phyloP scores from a whole-genome alignment of 768 basidiomycete genomes.

The Amyloporia xantha region DNA sequence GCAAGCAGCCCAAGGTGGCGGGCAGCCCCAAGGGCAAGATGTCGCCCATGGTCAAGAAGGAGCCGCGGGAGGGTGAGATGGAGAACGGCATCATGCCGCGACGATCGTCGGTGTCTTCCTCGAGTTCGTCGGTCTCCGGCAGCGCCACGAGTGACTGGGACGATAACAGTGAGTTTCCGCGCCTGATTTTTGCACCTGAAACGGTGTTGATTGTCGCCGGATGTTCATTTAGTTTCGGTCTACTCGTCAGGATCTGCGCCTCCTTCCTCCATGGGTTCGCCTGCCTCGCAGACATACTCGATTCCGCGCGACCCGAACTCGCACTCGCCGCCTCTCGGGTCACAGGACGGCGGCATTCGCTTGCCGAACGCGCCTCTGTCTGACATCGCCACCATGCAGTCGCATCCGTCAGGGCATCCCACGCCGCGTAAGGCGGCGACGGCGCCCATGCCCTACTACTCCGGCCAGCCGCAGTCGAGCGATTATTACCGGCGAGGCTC shows the following conservation, averaged over 20 bases:
- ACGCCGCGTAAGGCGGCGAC: constrained; percentile 25
- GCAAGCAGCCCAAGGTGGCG: constrained; percentile 42
- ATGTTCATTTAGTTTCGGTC: constrained; percentile 25
- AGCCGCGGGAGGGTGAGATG: constrained; percentile 41
- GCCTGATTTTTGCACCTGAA: constrained; percentile 10
- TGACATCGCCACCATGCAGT: constrained; percentile 52
- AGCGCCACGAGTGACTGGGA: constrained; percentile 77
- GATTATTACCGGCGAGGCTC: constrained; percentile 24
- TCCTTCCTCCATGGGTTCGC: constrained; percentile 64
- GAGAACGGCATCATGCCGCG: constrained; percentile 33
- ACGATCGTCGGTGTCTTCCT: constrained; percentile 60
- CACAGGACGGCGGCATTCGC: constrained; percentile 55
- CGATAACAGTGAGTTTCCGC: constrained; percentile 53
- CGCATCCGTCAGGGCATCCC: constrained; percentile 11
- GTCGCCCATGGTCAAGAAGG: constrained; percentile 48
- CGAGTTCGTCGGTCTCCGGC: constrained; percentile 40
- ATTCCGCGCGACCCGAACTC: constrained; percentile 45
- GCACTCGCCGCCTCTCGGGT: constrained; percentile 25
- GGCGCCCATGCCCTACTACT: constrained; percentile 20
- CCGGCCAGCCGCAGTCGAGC: constrained; percentile 11
- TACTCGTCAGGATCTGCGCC: constrained; percentile 54
- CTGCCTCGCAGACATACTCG: constrained; percentile 50
- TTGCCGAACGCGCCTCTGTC: constrained; percentile 67
- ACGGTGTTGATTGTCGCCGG: constrained; percentile 19
- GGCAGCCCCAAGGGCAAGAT: constrained; percentile 27